Conservation (phyloP, 2,329 filamentous ascomycete genomes). For the Penicillium sp. region DNA sequence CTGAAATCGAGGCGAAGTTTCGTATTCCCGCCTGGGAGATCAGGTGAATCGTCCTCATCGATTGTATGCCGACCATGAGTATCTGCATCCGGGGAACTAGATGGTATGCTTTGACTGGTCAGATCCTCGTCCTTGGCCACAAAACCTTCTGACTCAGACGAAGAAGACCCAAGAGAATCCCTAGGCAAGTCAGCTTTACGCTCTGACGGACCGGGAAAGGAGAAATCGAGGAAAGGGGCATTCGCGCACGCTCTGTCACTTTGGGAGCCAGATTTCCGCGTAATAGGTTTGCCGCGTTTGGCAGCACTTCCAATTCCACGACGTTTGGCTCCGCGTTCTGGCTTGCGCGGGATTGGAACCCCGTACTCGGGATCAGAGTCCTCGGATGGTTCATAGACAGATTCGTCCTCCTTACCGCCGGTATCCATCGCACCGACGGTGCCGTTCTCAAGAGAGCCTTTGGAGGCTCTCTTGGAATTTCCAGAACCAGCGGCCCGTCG, state of each 20-base stretch:
- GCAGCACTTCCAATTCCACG: background rate
- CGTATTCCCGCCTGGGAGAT: background rate
- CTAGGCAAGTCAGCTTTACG: background rate
- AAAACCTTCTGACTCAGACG: background rate
- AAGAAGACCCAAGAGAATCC: background rate
- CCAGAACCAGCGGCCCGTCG: conserved; percentile 30
- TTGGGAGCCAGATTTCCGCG: background rate
- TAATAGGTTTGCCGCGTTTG: background rate
- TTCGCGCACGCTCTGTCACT: background rate
- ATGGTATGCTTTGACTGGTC: background rate
- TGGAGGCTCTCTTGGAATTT: background rate
- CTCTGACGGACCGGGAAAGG: background rate
- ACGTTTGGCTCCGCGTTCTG: background rate
- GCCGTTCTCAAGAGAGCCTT: background rate
- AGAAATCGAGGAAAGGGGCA: background rate
- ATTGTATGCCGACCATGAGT: background rate
- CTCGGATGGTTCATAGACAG: background rate
- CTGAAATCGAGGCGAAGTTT: background rate
- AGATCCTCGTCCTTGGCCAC: background rate
- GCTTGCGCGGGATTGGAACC: background rate
- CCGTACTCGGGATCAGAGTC: background rate
- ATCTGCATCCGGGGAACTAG: background rate
- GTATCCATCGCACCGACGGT: background rate
- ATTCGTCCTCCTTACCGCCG: background rate
- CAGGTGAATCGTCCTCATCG: background rate